Evolutionary conservation across 306 rosid genomes (phyloP).

Genomic region (Cicer chorassanicum): DNA sequence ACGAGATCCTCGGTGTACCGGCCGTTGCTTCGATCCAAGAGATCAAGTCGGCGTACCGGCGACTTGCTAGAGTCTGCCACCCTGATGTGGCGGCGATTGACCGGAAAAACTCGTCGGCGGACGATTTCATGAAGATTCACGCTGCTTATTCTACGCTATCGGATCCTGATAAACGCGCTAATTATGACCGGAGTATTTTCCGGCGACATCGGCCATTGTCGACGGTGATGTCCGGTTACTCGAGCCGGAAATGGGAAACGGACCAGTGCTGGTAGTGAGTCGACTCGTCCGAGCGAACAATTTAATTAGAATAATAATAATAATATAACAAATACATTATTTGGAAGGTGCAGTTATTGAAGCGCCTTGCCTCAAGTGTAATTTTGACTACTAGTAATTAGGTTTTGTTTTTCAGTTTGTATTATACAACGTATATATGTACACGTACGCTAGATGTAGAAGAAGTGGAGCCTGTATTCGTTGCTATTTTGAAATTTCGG

Average conservation of each 20-base stretch:
- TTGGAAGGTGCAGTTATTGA: slow-evolving; percentile 44
- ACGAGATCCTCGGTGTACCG: slow-evolving; percentile 77
- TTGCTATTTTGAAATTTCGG: too few relatives aligned
- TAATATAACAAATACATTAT: too few relatives aligned
- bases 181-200: slow-evolving; percentile 62
- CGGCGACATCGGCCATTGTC: slow-evolving; percentile 62
- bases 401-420: neutral
- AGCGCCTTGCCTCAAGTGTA: slow-evolving; percentile 39
- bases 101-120: slow-evolving; percentile 67
- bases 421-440: slow-evolving; percentile 17
- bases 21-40: slow-evolving; percentile 74
- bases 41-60: slow-evolving; percentile 82
- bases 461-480: too few relatives aligned
- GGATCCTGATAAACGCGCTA: slow-evolving; percentile 88
- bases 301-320: neutral
- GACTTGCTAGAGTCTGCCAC: slow-evolving; percentile 76
- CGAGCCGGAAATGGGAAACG: slow-evolving; percentile 89
- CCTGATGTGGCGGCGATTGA: slow-evolving; percentile 80
- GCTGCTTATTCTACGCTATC: slow-evolving; percentile 86
- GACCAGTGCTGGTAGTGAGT: slow-evolving; percentile 97
- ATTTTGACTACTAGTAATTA: slow-evolving; percentile 27
- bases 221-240: slow-evolving; percentile 57
- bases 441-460: too few relatives aligned
- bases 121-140: slow-evolving; percentile 77
- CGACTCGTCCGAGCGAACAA: slow-evolving; percentile 41